These are phyloP conservation scores for Trichoderma cornu-damae DNA, from an alignment of 2,329 filamentous ascomycete genomes.

Conservation along the genomic window DNA sequence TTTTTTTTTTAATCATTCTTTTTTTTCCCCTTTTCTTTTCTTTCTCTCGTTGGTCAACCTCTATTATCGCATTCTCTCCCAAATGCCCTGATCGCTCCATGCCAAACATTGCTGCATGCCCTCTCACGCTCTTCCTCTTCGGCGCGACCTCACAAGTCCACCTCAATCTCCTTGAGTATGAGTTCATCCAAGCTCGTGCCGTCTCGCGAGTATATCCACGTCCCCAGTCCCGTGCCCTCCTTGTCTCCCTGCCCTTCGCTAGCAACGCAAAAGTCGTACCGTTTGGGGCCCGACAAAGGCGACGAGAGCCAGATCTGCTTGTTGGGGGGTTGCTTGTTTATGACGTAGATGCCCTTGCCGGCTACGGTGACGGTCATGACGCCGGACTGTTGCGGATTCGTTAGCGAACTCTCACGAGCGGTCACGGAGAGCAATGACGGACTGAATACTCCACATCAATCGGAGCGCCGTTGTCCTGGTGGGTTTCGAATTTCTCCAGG, in stretches of 20 bases:
- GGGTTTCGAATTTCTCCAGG: slow-evolving; percentile 59
- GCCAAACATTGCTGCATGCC: not conserved
- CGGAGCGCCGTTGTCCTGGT: slow-evolving; percentile 67
- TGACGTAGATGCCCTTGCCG: slow-evolving; percentile 73
- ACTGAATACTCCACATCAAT: slow-evolving; percentile 89
- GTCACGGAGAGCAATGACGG: slow-evolving; percentile 29
- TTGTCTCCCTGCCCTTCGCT: slow-evolving; percentile 69
- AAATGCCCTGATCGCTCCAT: not conserved
- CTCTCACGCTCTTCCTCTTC: not conserved
- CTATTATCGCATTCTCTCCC: slow-evolving; percentile 4
- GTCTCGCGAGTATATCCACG: slow-evolving; percentile 87
- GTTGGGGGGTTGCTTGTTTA: slow-evolving; percentile 98
- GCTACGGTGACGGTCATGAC: slow-evolving; percentile 73
- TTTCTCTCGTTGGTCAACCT: slow-evolving; percentile 4
- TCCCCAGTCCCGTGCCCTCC: slow-evolving; percentile 65
- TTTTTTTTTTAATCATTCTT: no score
- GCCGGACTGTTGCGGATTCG: slow-evolving; percentile 58
- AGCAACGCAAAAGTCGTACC: slow-evolving; percentile 80
- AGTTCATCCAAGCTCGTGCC: slow-evolving; percentile 69
- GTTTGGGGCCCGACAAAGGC: slow-evolving; percentile 84
- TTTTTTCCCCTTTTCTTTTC: no score
- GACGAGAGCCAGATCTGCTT: slow-evolving; percentile 97
- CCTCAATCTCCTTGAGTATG: slow-evolving; percentile 68
- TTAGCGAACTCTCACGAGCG: not conserved
- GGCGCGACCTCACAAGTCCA: slow-evolving; percentile 45